Percentiles rank a stretch among this genome's conserved stretches.
These are phyloP conservation scores for Phytophthora boehmeriae DNA, from an alignment of 352 stramenopile genomes.

Conservation along the genomic window DNA sequence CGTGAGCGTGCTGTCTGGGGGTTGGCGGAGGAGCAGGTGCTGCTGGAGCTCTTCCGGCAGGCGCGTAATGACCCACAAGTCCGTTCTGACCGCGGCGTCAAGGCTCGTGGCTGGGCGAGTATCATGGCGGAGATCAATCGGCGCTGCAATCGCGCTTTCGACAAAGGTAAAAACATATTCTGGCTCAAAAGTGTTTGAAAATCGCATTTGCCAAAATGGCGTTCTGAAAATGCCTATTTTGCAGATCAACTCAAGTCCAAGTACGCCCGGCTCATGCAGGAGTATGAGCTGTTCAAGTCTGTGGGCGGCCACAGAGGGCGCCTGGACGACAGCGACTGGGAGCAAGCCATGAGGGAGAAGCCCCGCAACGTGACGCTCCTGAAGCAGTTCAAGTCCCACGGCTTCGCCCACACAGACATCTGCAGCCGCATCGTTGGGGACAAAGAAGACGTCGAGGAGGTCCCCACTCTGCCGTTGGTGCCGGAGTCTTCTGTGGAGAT, in stretches of 20 bases:
- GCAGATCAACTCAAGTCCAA: slow-evolving; percentile 48
- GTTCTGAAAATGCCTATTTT: not conserved
- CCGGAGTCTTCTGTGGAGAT: not conserved
- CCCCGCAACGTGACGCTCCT: slow-evolving; percentile 29
- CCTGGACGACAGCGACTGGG: slow-evolving; percentile 24
- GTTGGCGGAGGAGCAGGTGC: slow-evolving; percentile 25
- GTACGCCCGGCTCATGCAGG: slow-evolving; percentile 35
- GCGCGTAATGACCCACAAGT: slow-evolving; percentile 28
- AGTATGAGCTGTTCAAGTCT: slow-evolving; percentile 39
- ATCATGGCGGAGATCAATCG: slow-evolving; percentile 33
- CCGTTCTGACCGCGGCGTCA: slow-evolving; percentile 31
- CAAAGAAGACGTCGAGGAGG: slow-evolving; percentile 6
- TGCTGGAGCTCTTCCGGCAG: slow-evolving; percentile 42
- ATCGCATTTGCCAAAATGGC: not conserved
- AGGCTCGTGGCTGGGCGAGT: slow-evolving; percentile 18
- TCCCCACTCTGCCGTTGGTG: not conserved
- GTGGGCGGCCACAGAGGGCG: slow-evolving; percentile 14
- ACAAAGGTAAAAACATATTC: slow-evolving; percentile 20
- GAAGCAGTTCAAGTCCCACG: slow-evolving; percentile 35
- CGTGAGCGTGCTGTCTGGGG: slow-evolving; percentile 35
- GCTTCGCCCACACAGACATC: slow-evolving; percentile 30
- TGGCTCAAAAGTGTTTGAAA: not conserved
- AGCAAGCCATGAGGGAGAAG: slow-evolving; percentile 17
- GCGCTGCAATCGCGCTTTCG: slow-evolving; percentile 29
- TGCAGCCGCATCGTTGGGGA: slow-evolving; percentile 30